Conservation (phyloP, 306 rosid genomes). For the Gleditsia sinensis region DNA sequence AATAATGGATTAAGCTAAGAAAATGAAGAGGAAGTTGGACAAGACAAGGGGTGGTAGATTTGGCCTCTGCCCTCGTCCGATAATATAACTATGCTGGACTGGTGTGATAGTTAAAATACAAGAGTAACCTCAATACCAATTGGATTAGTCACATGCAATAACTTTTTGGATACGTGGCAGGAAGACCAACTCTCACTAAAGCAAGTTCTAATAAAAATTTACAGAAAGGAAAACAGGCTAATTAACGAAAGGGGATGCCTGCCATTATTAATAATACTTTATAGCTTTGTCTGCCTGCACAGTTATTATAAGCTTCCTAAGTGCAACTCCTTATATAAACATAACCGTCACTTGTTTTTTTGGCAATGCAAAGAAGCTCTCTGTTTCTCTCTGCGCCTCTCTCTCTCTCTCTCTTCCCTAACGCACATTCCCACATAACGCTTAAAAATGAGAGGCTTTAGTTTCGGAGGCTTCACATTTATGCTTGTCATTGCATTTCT, state of each 20-base stretch:
- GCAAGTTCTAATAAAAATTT: constrained; percentile 57
- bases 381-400: constrained; percentile 21
- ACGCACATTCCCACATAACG: constrained; percentile 31
- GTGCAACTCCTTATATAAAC: constrained; percentile 56
- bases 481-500: constrained; percentile 55
- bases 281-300: constrained; percentile 31
- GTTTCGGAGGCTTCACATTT: constrained; percentile 60
- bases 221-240: constrained; percentile 46
- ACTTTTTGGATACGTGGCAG: constrained; percentile 52
- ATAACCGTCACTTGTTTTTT: constrained; percentile 44
- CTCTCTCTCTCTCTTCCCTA: constrained; percentile 25
- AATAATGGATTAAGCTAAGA: constrained; percentile 13
- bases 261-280: constrained; percentile 45
- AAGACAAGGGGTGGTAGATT: constrained; percentile 35
- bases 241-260: constrained; percentile 39
- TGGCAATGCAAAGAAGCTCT: constrained; percentile 36
- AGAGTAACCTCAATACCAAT: constrained; percentile 29
- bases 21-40: constrained; percentile 17
- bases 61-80: constrained; percentile 2
- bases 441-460: constrained; percentile 62
- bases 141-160: constrained; percentile 48
- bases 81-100: constrained; percentile 17
- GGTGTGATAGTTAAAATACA: constrained; percentile 22
- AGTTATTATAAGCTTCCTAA: constrained; percentile 32
- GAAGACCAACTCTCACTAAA: constrained; percentile 28